A percentile compares a stretch with the other conserved stretches of the same genome.
These are phyloP conservation scores for Lumnitzera racemosa DNA, from an alignment of 345 rosid species.

Conservation along the genomic window DNA sequence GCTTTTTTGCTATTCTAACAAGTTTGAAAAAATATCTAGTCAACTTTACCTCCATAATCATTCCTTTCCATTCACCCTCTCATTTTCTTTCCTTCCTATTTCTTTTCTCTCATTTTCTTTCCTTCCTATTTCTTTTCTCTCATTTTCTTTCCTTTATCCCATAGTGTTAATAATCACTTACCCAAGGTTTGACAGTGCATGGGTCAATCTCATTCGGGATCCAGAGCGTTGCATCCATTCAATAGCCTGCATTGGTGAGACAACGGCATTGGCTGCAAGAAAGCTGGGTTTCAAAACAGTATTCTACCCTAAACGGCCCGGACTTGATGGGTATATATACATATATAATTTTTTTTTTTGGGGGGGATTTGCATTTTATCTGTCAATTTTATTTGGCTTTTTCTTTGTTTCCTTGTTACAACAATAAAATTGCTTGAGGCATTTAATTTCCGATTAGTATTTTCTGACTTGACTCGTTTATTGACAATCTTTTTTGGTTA, in stretches of 20 bases:
- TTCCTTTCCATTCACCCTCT: no score
- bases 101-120: no score
- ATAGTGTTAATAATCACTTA: not conserved
- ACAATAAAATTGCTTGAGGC: not conserved
- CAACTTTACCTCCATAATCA: no score
- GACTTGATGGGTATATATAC: conserved; percentile 72
- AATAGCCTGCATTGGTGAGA: conserved; percentile 92
- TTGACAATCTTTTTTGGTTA: no score
- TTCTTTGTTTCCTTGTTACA: not conserved
- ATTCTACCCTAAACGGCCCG: conserved; percentile 68
- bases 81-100: no score
- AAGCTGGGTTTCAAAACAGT: conserved; percentile 61
- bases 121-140: no score
- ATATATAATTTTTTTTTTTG: not conserved
- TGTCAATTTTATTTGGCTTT: not conserved
- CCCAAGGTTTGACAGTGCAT: conserved; percentile 47
- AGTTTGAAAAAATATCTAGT: no score
- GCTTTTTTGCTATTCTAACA: no score
- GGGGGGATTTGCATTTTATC: not conserved
- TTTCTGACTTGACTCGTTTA: no score
- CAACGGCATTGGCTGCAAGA: conserved; percentile 84
- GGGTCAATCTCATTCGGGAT: conserved; percentile 61
- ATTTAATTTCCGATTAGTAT: not conserved
- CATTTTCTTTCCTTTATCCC: no score
- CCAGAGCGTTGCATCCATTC: conserved; percentile 47